Percentiles rank a stretch among this genome's conserved stretches.
Evolutionary conservation across 2,329 filamentous ascomycete species (phyloP).

Genomic region (Penicillium sp.): DNA sequence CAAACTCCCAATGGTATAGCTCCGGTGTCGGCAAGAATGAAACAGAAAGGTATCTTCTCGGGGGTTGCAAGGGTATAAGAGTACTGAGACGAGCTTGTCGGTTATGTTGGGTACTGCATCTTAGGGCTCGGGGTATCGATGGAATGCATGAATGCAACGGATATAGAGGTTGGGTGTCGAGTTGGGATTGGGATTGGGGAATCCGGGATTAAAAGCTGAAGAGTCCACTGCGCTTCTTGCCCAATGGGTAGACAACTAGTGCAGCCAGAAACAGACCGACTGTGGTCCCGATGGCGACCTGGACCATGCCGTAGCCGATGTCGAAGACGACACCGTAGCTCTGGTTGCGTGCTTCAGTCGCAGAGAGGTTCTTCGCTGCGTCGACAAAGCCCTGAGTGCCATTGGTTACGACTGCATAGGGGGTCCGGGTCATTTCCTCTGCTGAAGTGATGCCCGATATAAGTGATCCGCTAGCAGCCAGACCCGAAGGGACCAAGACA

Average conservation of each 20-base stretch:
- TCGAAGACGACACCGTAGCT: slow-evolving; percentile 43
- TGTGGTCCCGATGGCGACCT: slow-evolving; percentile 46
- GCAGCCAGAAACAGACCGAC: slow-evolving; percentile 46
- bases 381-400: slow-evolving; percentile 22
- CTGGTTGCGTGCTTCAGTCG: slow-evolving; percentile 28
- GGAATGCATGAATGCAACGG: background rate
- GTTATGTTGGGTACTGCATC: background rate
- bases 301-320: slow-evolving; percentile 45
- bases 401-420: slow-evolving; percentile 24
- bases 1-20: background rate
- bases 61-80: background rate
- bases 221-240: slow-evolving; percentile 44
- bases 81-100: background rate
- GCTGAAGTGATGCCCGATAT: slow-evolving; percentile 54
- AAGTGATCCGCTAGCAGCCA: slow-evolving; percentile 54
- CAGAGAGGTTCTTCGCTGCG: slow-evolving; percentile 32
- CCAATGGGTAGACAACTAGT: slow-evolving; percentile 44
- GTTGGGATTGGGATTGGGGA: background rate
- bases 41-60: background rate
- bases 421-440: slow-evolving; percentile 46
- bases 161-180: background rate
- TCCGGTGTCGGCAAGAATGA: background rate
- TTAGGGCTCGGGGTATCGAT: background rate
- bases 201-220: slow-evolving; percentile 39
- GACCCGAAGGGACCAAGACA: slow-evolving; percentile 57